phyloP scores from a whole-genome alignment of 352 stramenopile species.

The Phytophthora colocasiae region DNA sequence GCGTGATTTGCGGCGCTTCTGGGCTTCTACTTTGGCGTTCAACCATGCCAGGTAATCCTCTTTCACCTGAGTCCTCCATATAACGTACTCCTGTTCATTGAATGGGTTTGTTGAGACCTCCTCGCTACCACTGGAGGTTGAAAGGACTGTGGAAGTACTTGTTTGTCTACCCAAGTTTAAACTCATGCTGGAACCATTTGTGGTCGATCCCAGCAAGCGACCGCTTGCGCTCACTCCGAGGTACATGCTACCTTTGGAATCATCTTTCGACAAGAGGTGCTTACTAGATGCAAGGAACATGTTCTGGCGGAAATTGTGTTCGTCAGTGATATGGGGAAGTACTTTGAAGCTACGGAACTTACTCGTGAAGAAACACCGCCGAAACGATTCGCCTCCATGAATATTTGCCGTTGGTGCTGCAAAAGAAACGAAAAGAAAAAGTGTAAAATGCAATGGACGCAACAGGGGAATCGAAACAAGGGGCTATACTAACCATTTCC shows the following conservation, averaged over 20 bases:
- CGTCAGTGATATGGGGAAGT: slow-evolving; percentile 2
- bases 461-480: neutral
- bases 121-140: slow-evolving; percentile 13
- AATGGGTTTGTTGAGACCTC: slow-evolving; percentile 27
- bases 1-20: slow-evolving; percentile 49
- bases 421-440: neutral
- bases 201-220: slow-evolving; percentile 27
- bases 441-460: too few species aligned
- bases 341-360: slow-evolving; percentile 11
- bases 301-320: slow-evolving; percentile 30
- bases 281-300: slow-evolving; percentile 56
- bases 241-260: slow-evolving; percentile 45
- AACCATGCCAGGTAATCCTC: slow-evolving; percentile 80
- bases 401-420: slow-evolving; percentile 68
- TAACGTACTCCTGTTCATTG: slow-evolving; percentile 65
- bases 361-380: slow-evolving; percentile 53
- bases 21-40: slow-evolving; percentile 63
- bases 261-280: slow-evolving; percentile 40
- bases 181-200: slow-evolving; percentile 28
- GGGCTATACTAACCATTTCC: slow-evolving; percentile 52
- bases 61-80: slow-evolving; percentile 78
- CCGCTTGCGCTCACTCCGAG: slow-evolving; percentile 31
- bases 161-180: slow-evolving; percentile 25
- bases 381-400: slow-evolving; percentile 69
- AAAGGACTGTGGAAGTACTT: slow-evolving; percentile 17